Evolutionary conservation across 2,329 filamentous ascomycete species (phyloP), one percentile per base, ranked within the genome.

Genomic region (Rhinocladiella mackenziei): DNA sequence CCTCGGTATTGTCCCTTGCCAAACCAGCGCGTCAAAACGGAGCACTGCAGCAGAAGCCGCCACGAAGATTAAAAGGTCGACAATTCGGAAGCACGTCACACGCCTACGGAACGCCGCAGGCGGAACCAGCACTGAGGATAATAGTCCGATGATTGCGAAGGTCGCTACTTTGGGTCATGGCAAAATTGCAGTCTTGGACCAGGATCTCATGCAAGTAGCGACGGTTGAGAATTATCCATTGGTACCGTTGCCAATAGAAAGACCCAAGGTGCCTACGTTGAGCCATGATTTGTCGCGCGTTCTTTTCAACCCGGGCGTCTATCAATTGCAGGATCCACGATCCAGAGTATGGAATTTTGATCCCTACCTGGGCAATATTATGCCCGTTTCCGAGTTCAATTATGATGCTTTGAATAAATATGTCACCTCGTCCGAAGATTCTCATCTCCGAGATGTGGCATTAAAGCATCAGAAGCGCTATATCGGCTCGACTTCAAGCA

Each of bases 331-430:
- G 65, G 92, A 98, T 62, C 81, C 84, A 17, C 79, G 87, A 45
- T 89, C 91, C 28, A 77, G 81, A 13, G 88, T 97, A 5, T 98
- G 81, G 74, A 98, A 98, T 63, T 98, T 98, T 58, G 91, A 98
- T 61, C 92, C 94, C 0, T 96, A 96, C 60, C 75, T 98, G 14
- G 80, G 89, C 48, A 81, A 81, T 39, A 94, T 98, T 57, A 97
- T 97, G 88, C 89, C 92, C 2, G 82, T 92, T 11, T 72, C 78
- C 2, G 87, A 98, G 60, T 98, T 98, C 60, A 87, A 98, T 60
- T 98, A 94, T 64, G 77, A 86, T 45, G 82, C 88, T 3, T 66
- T 98, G 41, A 87, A 86, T 62, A 76, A 82, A 51, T 98, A 95
- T 64, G 81, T 95, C 53, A 96, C 89, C 0, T 96, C 92, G 0